phyloP scores from a whole-genome alignment of 768 basidiomycete species.

The Gymnopilus dilepis region DNA sequence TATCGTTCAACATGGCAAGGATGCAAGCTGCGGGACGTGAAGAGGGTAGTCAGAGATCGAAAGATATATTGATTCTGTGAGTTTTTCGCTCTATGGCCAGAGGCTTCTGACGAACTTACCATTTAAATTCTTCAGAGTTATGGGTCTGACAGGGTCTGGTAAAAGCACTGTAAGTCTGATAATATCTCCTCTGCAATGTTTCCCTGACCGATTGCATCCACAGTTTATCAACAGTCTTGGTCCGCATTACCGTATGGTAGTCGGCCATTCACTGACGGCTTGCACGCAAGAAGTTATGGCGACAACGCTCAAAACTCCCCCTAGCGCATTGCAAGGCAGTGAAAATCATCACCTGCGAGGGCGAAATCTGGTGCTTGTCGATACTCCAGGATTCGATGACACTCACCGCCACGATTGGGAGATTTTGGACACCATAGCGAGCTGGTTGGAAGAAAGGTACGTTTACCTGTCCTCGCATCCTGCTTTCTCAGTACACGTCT shows the following conservation, averaged over 20 bases:
- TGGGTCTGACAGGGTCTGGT: background rate
- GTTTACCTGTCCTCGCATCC: background rate
- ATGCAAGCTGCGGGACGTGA: too few species aligned
- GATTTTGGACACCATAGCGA: conserved; percentile 29
- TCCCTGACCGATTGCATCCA: background rate
- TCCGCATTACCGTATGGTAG: background rate
- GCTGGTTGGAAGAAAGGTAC: conserved; percentile 29
- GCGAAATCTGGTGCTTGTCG: conserved; percentile 27
- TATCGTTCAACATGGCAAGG: too few species aligned
- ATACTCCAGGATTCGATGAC: conserved; percentile 36
- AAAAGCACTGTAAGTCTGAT: background rate
- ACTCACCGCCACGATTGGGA: conserved; percentile 26
- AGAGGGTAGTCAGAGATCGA: too few species aligned
- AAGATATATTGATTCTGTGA: background rate
- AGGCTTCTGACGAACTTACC: too few species aligned
- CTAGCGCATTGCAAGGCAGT: too few species aligned
- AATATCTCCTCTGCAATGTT: too few species aligned
- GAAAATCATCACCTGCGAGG: background rate
- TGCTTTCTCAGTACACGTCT: background rate
- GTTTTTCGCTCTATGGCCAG: background rate
- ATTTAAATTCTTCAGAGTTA: background rate
- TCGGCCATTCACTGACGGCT: background rate
- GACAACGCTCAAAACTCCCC: background rate
- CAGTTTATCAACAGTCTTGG: conserved; percentile 2
- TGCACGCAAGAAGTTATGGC: background rate